Evolutionary conservation across 1,139 yeast species (phyloP), one percentile per base, ranked within the genome.

Genomic region (Candida neerlandica): DNA sequence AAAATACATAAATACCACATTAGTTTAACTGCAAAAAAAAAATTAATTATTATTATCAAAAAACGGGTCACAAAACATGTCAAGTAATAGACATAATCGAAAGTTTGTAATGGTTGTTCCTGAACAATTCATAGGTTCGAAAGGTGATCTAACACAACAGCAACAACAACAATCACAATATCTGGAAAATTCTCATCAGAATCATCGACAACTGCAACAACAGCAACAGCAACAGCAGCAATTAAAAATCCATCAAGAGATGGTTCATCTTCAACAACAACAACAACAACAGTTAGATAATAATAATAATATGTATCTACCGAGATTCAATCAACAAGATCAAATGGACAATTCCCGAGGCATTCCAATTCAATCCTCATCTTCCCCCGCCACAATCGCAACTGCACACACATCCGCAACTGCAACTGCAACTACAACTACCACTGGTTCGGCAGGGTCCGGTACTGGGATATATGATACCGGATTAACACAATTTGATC

Each of bases 401-500:
- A 15, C 51, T 15, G n/a, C n/a, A n/a, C n/a, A n/a, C n/a, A n/a
- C n/a, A n/a, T n/a, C n/a, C n/a, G n/a, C 57, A 52, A 33, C 58
- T 51, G 38, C 42, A 26, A 10, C 59, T 49, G n/a, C n/a, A n/a
- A n/a, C n/a, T n/a, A n/a, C n/a, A n/a, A 39, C 57, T 50, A 23
- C 56, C 46, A 14, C 55, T 48, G 16, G 26, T 12, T 15, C 43
- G 23, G 11, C 38, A 4, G 27, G 27, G 9, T 23, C 27, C 5
- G 9, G 27, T 23, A 23, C 27, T 4, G 27, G 27, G 27, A 10
- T 35, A 15, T 50, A 21, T 23, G 29, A 37, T 19, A 37, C 41
- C 16, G 65, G 63, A 14, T 55, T 65, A 27, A 56, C 63, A n/a
- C 67, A 62, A 44, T 68, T 60, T 47, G 77, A 71, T 48, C 57